A percentile compares a stretch with the other conserved stretches of the same genome.
Conservation (phyloP, 139 green algal species). For the Micractinium sp. region DNA sequence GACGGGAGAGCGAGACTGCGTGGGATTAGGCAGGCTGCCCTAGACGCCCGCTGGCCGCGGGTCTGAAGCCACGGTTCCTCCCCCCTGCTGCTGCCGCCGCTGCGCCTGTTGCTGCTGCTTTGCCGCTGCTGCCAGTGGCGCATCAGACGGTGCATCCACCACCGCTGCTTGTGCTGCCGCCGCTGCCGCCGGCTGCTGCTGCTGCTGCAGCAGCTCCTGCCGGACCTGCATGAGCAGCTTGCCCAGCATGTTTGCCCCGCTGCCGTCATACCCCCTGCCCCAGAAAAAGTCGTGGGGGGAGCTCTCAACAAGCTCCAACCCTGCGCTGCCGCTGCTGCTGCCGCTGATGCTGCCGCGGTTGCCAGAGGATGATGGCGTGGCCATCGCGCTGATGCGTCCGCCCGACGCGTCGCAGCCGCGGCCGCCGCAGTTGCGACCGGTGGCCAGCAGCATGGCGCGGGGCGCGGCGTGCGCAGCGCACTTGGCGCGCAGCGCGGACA, state of each 20-base stretch:
- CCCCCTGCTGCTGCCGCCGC: not conserved
- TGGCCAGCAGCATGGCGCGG: conserved; percentile 78
- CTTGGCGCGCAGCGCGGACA: conserved; percentile 81
- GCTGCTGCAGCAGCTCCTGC: conserved; percentile 56
- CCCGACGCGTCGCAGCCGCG: conserved; percentile 7
- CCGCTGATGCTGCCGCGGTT: not conserved
- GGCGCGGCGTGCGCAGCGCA: conserved; percentile 79
- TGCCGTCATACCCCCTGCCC: conserved; percentile 85
- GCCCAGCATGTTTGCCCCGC: conserved; percentile 89
- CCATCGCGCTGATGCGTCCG: not conserved
- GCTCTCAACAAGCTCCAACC: conserved; percentile 69
- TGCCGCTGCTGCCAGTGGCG: not conserved
- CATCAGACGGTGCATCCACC: not conserved
- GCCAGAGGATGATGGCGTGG: not conserved
- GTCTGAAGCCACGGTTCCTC: not conserved
- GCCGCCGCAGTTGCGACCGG: conserved; percentile 60
- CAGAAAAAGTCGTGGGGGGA: conserved; percentile 91
- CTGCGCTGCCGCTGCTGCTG: not conserved
- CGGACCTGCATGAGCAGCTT: conserved; percentile 87
- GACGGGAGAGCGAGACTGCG: not conserved
- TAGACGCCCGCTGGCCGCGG: not conserved
- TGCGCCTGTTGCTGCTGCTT: not conserved
- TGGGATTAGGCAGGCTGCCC: not conserved
- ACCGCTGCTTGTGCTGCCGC: not conserved
- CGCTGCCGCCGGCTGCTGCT: not conserved